Evolutionary conservation across 495 filamentous ascomycete species (phyloP).

Genomic region (Penicillium longicatenatum): DNA sequence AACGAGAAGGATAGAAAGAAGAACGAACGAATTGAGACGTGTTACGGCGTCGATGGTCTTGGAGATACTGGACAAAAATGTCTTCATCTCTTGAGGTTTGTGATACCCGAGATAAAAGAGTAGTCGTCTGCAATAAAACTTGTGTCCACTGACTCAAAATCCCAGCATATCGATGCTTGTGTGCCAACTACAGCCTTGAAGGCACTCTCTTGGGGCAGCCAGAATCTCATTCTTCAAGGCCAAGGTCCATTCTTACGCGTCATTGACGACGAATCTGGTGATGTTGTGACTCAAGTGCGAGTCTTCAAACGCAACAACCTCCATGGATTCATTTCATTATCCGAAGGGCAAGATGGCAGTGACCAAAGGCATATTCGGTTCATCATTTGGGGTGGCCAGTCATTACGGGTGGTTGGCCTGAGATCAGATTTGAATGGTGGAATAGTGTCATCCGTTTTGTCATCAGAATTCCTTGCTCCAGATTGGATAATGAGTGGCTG

Average conservation of each 20-base stretch:
- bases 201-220: slow-evolving; percentile 28
- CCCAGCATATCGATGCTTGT: slow-evolving; percentile 48
- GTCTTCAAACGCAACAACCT: slow-evolving; percentile 46
- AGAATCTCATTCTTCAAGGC: slow-evolving; percentile 38
- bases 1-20: slow-evolving; percentile 6
- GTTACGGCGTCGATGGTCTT: not conserved
- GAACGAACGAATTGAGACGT: not conserved
- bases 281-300: slow-evolving; percentile 30
- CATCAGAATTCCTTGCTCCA: slow-evolving; percentile 47
- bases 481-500: slow-evolving; percentile 89
- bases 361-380: slow-evolving; percentile 44
- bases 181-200: slow-evolving; percentile 48
- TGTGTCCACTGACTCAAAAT: slow-evolving; percentile 16
- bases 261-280: slow-evolving; percentile 39
- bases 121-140: not conserved
- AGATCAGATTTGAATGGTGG: not conserved
- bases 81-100: slow-evolving; percentile 41
- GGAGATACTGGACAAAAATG: slow-evolving; percentile 26
- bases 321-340: slow-evolving; percentile 41
- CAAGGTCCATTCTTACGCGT: slow-evolving; percentile 44
- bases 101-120: not conserved
- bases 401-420: slow-evolving; percentile 61
- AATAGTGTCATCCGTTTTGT: slow-evolving; percentile 22
- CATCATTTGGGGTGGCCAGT: slow-evolving; percentile 74
- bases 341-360: slow-evolving; percentile 16